Base-by-base conservation (phyloP, 139 green algal species). In the Coelastrella sp. region DNA sequence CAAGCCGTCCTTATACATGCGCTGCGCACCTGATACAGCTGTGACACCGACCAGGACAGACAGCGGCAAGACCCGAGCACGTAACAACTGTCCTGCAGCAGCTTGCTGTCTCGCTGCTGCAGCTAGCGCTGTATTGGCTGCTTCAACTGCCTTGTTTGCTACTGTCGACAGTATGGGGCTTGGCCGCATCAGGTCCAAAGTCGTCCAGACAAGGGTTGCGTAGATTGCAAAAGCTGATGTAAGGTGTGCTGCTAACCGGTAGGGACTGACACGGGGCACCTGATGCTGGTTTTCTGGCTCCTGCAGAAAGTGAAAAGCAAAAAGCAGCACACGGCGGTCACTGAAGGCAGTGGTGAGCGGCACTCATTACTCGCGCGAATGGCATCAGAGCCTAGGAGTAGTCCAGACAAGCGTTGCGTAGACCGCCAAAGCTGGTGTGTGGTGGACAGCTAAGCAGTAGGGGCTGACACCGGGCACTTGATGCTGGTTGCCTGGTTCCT, bases 161-260 rank as follows among this genome's bases (percentile, higher is more conserved):
- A 87, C 10, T 5, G 61, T 58, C 8, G 60, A 77, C 6, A 90
- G 57, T 10, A 90, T 7, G 5, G 87, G 87, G 2, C 57, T 17
- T 11, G 96, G 97, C 22, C 90, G 85, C n/a, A 93, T 92, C 17
- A 99, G 89, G 58, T 89, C 94, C 58, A 99, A 92, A 5, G 96
- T 96, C 3, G 98, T 99, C 98, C 98, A 99, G 22, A 98, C 86
- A 57, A 99, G 95, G 0, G 91, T 94, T 11, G 95, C 91, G 92
- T 98, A 99, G 91, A 99, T 99, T 60, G 96, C 92, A 91, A 99
- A 99, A 23, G 98, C 98, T 79, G 94, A 98, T 10, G 96, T 97
- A 20, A 99, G 97, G 93, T 99, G 98, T 5, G 96, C 96, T 4
- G 98, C 98, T 66, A 99, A 95, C 87, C 98, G 95, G 95, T 99